Percentiles rank a stretch among this genome's conserved stretches.
Evolutionary conservation across 202 grass and related monocot species (phyloP).

Genomic region (Zizania palustris): DNA sequence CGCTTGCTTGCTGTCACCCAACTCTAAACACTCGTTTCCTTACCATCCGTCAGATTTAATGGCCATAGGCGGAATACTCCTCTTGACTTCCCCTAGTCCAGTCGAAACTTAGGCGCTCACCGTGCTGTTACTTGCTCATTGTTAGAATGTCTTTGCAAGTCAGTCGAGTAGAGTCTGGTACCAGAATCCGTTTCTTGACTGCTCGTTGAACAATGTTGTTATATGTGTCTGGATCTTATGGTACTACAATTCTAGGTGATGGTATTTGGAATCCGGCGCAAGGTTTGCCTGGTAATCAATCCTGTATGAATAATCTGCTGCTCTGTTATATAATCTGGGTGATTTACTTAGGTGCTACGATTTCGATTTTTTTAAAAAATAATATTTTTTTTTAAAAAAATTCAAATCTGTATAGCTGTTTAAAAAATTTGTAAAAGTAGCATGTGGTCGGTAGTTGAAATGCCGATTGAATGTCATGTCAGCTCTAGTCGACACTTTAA

Average conservation of each 20-base stretch:
- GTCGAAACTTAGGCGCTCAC: neutral
- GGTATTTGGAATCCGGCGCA: conserved; percentile 20
- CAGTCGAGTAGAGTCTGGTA: conserved; percentile 2
- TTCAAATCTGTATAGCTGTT: no score
- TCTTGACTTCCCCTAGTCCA: neutral
- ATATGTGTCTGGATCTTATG: neutral
- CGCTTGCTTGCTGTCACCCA: conserved; percentile 25
- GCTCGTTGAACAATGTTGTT: neutral
- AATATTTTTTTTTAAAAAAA: no score
- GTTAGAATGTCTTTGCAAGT: neutral
- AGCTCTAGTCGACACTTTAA: no score
- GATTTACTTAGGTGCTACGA: no score
- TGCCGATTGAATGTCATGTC: no score
- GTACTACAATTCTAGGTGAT: neutral
- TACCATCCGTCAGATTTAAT: neutral
- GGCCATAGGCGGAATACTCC: conserved; percentile 17
- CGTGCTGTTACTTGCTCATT: neutral
- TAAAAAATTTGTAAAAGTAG: no score
- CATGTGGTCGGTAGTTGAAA: no score
- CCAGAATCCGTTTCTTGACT: neutral
- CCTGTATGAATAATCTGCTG: conserved; percentile 29
- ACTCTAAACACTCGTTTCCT: conserved; percentile 26
- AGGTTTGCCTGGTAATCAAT: conserved; percentile 8
- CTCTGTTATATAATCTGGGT: conserved; percentile 20
- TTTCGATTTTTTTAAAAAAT: no score